Conservation (phyloP, 1,284 basidiomycete genomes). For the Ganoderma leucocontextum region DNA sequence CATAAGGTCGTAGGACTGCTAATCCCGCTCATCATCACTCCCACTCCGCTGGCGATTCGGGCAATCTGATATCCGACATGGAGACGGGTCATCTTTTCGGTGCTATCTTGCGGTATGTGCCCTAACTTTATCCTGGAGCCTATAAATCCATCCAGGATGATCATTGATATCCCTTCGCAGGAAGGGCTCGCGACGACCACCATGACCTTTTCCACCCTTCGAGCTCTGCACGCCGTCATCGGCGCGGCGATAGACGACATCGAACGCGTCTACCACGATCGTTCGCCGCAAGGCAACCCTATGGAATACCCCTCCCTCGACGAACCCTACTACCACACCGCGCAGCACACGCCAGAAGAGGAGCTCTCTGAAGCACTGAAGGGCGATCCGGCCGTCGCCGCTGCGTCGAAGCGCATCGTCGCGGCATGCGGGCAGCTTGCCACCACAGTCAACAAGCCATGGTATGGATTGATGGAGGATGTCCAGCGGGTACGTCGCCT, state of each 20-base stretch:
- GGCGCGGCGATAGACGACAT: slow-evolving; percentile 74
- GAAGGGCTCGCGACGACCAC: neutral
- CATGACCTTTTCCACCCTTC: slow-evolving; percentile 67
- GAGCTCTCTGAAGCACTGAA: slow-evolving; percentile 56
- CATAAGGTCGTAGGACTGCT: too few relatives aligned
- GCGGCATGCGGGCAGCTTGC: slow-evolving; percentile 69
- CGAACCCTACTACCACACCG: slow-evolving; percentile 52
- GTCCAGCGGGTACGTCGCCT: slow-evolving; percentile 17
- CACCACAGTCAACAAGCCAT: slow-evolving; percentile 55
- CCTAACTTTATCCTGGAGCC: neutral
- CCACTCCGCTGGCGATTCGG: too few relatives aligned
- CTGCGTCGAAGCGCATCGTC: slow-evolving; percentile 65
- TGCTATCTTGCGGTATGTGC: too few relatives aligned
- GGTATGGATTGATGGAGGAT: slow-evolving; percentile 26
- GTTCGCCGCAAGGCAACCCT: neutral
- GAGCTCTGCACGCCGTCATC: slow-evolving; percentile 71
- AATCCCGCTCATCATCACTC: too few relatives aligned
- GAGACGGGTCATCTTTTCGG: too few relatives aligned
- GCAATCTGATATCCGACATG: too few relatives aligned
- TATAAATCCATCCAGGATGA: neutral
- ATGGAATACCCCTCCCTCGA: slow-evolving; percentile 70
- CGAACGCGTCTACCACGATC: slow-evolving; percentile 59
- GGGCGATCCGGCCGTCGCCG: slow-evolving; percentile 59
- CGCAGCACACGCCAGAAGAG: slow-evolving; percentile 30
- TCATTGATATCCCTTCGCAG: neutral